phyloP scores from a whole-genome alignment of 1,284 basidiomycete species.

The Trametes sp. region DNA sequence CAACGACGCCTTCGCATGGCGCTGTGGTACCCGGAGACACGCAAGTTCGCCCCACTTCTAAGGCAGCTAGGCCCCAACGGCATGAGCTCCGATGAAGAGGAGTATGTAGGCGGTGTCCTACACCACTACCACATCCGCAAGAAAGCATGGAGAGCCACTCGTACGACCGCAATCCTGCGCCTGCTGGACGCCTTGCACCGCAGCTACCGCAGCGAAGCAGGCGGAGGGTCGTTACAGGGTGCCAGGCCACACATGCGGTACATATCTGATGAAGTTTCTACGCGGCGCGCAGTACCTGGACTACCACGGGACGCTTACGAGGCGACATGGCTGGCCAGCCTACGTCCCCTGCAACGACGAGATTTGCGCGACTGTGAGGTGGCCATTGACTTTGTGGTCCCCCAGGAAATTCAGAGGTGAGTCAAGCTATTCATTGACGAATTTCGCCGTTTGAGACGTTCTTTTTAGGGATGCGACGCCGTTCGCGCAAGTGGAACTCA shows the following conservation, averaged over 20 bases:
- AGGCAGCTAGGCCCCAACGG: neutral
- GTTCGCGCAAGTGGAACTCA: neutral
- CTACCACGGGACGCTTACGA: neutral
- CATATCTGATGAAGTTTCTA: neutral
- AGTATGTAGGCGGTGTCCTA: neutral
- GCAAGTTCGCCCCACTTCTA: neutral
- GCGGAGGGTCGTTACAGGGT: neutral
- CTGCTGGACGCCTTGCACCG: neutral
- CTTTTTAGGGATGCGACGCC: neutral
- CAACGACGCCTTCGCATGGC: neutral
- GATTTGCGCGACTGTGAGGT: neutral
- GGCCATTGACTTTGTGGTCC: neutral
- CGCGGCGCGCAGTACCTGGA: neutral
- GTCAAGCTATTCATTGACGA: neutral
- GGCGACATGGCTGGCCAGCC: neutral
- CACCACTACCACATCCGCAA: neutral
- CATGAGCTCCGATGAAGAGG: constrained; percentile 4
- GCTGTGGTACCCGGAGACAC: neutral
- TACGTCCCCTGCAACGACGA: neutral
- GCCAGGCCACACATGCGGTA: neutral
- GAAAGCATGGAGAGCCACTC: neutral
- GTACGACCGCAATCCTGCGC: neutral
- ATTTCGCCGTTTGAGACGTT: neutral
- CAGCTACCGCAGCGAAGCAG: neutral
- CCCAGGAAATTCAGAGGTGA: neutral